phyloP scores from a whole-genome alignment of 2,329 filamentous ascomycete genomes.

The Aspergillus neotritici region DNA sequence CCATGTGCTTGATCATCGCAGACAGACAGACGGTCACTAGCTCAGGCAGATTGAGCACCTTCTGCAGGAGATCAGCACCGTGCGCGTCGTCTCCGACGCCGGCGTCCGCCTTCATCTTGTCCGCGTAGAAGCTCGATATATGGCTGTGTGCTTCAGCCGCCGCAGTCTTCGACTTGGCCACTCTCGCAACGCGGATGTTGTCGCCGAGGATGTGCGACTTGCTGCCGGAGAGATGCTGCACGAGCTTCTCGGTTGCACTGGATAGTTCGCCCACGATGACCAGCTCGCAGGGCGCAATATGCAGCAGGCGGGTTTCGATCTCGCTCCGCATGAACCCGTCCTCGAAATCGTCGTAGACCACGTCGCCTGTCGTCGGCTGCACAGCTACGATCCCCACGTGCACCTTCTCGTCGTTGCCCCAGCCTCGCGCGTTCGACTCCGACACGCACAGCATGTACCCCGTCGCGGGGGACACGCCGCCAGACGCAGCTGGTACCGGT shows the following conservation, averaged over 20 bases:
- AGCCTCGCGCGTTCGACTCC: constrained; percentile 71
- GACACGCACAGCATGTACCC: constrained; percentile 94
- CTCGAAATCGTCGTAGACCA: constrained; percentile 92
- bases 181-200: constrained; percentile 75
- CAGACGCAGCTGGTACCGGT: constrained; percentile 50
- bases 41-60: constrained; percentile 77
- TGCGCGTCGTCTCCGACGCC: constrained; percentile 51
- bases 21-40: constrained; percentile 87
- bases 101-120: constrained; percentile 63
- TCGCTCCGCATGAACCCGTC: constrained; percentile 97
- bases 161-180: constrained; percentile 70
- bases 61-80: constrained; percentile 67
- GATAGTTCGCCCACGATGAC: constrained; percentile 87
- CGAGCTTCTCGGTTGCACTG: constrained; percentile 83
- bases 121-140: constrained; percentile 87
- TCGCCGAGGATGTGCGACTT: constrained; percentile 91
- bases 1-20: constrained; percentile 90
- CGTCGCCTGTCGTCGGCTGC: constrained; percentile 90
- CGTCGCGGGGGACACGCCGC: constrained; percentile 54
- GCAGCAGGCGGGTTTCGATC: constrained; percentile 87
- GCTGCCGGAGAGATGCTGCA: constrained; percentile 82
- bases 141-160: constrained; percentile 81
- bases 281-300: constrained; percentile 94
- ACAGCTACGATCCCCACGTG: constrained; percentile 88
- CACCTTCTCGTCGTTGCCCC: constrained; percentile 86